Evolutionary conservation across 1,284 basidiomycete genomes (phyloP).

Genomic region (Ceratobasidium sp.): DNA sequence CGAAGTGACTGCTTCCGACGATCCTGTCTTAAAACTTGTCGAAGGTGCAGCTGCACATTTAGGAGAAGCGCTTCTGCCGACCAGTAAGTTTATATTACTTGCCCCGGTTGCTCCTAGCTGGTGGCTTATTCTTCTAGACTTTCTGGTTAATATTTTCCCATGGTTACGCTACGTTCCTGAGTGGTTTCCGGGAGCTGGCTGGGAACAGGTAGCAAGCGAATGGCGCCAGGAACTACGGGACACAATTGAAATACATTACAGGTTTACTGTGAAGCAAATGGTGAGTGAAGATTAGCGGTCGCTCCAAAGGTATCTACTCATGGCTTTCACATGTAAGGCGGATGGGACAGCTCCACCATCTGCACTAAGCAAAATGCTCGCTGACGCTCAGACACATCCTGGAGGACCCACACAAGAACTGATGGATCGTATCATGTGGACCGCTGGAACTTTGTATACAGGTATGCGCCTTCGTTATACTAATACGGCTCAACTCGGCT

Average conservation of each 20-base stretch:
- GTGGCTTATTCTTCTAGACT: constrained; percentile 1
- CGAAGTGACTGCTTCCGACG: constrained; percentile 6
- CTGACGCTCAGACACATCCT: neutral
- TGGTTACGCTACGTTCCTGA: constrained; percentile 20
- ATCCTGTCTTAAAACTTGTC: neutral
- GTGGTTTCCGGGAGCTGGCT: constrained; percentile 21
- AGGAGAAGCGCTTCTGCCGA: constrained; percentile 4
- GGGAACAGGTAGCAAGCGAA: neutral
- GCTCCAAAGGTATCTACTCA: neutral
- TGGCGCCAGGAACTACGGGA: constrained; percentile 12
- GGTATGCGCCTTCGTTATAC: neutral
- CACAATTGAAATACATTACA: constrained; percentile 9
- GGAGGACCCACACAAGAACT: constrained; percentile 5
- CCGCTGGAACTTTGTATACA: constrained; percentile 19
- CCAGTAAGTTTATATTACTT: neutral
- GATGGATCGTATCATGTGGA: constrained; percentile 26
- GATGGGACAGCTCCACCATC: neutral
- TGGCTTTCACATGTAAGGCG: neutral
- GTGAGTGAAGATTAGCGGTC: neutral
- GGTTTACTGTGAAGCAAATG: constrained; percentile 14
- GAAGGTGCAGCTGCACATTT: constrained; percentile 10
- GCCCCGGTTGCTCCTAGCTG: neutral
- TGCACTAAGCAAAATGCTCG: constrained; percentile 22
- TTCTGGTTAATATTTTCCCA: constrained; percentile 27
- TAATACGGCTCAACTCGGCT: neutral